Percentiles rank a stretch among this genome's conserved stretches.
phyloP scores from a whole-genome alignment of 2,329 filamentous ascomycete genomes.

The Lasiodiplodia gonubiensis region DNA sequence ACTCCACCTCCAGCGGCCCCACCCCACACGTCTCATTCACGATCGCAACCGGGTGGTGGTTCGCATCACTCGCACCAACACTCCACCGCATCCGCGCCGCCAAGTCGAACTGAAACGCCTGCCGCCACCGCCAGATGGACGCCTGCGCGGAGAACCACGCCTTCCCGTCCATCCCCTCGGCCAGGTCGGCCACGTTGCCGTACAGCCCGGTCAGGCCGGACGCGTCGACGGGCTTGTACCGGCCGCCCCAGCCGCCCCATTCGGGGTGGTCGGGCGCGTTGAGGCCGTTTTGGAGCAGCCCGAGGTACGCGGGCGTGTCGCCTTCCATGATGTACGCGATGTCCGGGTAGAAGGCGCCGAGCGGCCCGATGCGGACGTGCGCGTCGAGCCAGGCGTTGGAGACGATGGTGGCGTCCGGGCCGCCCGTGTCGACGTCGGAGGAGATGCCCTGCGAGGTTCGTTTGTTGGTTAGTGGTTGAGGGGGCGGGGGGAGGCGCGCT shows the following conservation, averaged over 20 bases:
- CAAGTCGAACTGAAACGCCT: slow-evolving; percentile 52
- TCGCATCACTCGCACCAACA: slow-evolving; percentile 18
- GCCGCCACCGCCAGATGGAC: slow-evolving; percentile 52
- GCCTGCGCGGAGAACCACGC: slow-evolving; percentile 39
- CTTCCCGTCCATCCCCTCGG: slow-evolving; percentile 42
- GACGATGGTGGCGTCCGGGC: slow-evolving; percentile 50
- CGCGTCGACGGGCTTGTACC: slow-evolving; percentile 41
- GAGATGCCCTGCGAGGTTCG: slow-evolving; percentile 13
- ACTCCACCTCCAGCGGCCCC: slow-evolving; percentile 19
- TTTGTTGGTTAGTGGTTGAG: neutral
- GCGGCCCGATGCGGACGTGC: slow-evolving; percentile 53
- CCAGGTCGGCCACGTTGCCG: slow-evolving; percentile 43
- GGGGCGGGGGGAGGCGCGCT: neutral
- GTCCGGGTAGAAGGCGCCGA: slow-evolving; percentile 54
- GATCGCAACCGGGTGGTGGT: slow-evolving; percentile 32
- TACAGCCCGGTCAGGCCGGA: slow-evolving; percentile 34
- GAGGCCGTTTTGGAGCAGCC: slow-evolving; percentile 51
- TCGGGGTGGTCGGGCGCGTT: slow-evolving; percentile 46
- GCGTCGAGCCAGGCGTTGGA: slow-evolving; percentile 54
- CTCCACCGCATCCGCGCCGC: slow-evolving; percentile 52
- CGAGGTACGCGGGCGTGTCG: slow-evolving; percentile 51
- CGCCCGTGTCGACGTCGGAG: slow-evolving; percentile 47
- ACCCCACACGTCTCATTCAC: slow-evolving; percentile 31
- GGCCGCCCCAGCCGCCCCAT: slow-evolving; percentile 52
- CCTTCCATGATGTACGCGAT: slow-evolving; percentile 55